Conservation (phyloP, 2,329 filamentous ascomycete species). For the Aspergillus clavatus region DNA sequence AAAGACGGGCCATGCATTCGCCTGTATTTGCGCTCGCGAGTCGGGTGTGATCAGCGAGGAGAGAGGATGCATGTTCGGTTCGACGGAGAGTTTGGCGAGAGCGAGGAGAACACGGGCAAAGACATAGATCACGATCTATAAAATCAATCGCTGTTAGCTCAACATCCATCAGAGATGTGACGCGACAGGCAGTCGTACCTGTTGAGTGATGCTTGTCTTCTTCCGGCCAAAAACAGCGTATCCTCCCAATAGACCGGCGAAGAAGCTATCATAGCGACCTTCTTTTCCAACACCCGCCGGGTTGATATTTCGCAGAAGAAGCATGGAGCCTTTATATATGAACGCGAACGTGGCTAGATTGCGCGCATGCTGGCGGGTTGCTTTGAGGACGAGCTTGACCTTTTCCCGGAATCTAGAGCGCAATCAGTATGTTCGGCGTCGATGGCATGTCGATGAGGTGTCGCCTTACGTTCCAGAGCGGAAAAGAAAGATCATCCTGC, state of each 20-base stretch:
- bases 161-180: too few species aligned
- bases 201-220: slow-evolving; percentile 80
- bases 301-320: slow-evolving; percentile 61
- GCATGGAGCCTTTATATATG: slow-evolving; percentile 80
- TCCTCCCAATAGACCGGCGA: slow-evolving; percentile 82
- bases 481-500: slow-evolving; percentile 95
- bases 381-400: slow-evolving; percentile 68
- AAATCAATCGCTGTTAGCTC: too few species aligned
- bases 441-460: neutral
- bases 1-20: slow-evolving; percentile 88
- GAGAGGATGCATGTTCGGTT: slow-evolving; percentile 47
- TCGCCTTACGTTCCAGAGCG: slow-evolving; percentile 71
- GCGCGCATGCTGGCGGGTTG: slow-evolving; percentile 81
- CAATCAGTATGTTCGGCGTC: slow-evolving; percentile 8
- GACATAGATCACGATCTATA: slow-evolving; percentile 90
- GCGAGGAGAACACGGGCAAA: slow-evolving; percentile 87
- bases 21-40: slow-evolving; percentile 49
- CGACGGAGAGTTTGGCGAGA: slow-evolving; percentile 75
- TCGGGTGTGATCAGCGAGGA: slow-evolving; percentile 42
- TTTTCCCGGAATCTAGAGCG: slow-evolving; percentile 65
- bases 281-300: slow-evolving; percentile 47
- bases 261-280: slow-evolving; percentile 74
- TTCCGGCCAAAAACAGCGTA: slow-evolving; percentile 86
- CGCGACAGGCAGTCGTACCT: slow-evolving; percentile 27
- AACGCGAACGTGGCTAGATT: slow-evolving; percentile 90